phyloP scores from a whole-genome alignment of 495 filamentous ascomycete genomes.

The Lentithecium fluviatile region DNA sequence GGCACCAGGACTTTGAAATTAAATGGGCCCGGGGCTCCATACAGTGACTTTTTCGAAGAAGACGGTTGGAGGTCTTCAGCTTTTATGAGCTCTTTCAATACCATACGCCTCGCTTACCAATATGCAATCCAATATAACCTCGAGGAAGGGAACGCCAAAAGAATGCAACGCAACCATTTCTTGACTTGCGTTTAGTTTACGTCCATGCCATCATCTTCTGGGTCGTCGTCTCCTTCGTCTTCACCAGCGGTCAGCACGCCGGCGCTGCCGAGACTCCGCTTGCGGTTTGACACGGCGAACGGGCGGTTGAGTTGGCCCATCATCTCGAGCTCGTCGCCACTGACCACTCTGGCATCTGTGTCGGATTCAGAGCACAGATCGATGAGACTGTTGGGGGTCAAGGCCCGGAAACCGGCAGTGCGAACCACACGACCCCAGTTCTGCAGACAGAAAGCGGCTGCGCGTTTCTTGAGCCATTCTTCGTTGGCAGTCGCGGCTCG shows the following conservation, averaged over 20 bases:
- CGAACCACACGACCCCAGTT: conserved; percentile 95
- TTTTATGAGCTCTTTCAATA: too few relatives aligned
- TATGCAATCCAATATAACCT: too few relatives aligned
- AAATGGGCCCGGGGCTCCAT: too few relatives aligned
- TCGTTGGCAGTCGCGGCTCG: conserved; percentile 84
- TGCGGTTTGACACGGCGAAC: conserved; percentile 51
- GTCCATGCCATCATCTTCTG: conserved; percentile 59
- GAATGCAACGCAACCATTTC: too few relatives aligned
- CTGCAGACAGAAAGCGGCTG: conserved; percentile 80
- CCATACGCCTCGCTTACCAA: too few relatives aligned
- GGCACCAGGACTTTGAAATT: too few relatives aligned
- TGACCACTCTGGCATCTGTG: conserved; percentile 80
- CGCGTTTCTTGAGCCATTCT: conserved; percentile 85
- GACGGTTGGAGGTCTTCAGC: too few relatives aligned
- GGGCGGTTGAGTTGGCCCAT: conserved; percentile 65
- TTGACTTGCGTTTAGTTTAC: conserved; percentile 18
- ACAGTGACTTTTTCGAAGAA: too few relatives aligned
- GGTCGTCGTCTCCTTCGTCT: conserved; percentile 61
- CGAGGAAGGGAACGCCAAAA: too few relatives aligned
- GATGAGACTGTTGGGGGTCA: conserved; percentile 73
- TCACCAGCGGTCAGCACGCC: conserved; percentile 47
- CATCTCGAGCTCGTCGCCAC: conserved; percentile 79
- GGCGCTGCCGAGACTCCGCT: conserved; percentile 58
- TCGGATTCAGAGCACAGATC: conserved; percentile 93
- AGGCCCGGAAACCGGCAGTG: conserved; percentile 76